Conservation (phyloP, 2,329 filamentous ascomycete species). For the Drechslerella dactyloides region DNA sequence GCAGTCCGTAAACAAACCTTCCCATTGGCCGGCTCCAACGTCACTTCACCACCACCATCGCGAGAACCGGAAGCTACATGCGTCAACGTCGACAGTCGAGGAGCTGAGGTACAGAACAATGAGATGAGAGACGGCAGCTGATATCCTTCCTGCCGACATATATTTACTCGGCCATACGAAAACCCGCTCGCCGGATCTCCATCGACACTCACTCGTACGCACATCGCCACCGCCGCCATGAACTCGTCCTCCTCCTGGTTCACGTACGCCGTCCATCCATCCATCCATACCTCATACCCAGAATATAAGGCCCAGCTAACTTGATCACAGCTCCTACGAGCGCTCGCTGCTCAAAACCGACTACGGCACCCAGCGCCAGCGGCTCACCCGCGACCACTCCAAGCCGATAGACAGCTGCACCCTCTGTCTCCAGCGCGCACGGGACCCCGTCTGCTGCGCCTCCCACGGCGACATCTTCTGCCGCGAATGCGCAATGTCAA, state of each 20-base stretch:
- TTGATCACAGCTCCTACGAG: constrained; percentile 70
- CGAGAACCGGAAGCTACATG: background rate
- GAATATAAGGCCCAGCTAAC: background rate
- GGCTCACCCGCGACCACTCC: constrained; percentile 87
- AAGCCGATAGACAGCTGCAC: constrained; percentile 88
- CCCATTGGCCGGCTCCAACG: constrained; percentile 24
- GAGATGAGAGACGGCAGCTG: background rate
- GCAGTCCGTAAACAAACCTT: constrained; percentile 39
- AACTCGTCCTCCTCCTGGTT: constrained; percentile 90
- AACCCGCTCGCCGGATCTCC: background rate
- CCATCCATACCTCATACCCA: background rate
- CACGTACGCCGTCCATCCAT: constrained; percentile 64
- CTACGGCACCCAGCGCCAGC: constrained; percentile 83
- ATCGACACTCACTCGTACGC: background rate
- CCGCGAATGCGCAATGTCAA: constrained; percentile 87
- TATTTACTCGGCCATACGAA: background rate
- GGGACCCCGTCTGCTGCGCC: constrained; percentile 80
- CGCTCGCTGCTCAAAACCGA: constrained; percentile 78
- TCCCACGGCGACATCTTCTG: constrained; percentile 87
- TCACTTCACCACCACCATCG: background rate
- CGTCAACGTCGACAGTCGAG: background rate
- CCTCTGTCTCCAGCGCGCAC: constrained; percentile 81
- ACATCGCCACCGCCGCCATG: constrained; percentile 28
- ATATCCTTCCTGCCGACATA: background rate
- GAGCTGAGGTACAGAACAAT: background rate